Evolutionary conservation across 2,329 filamentous ascomycete genomes (phyloP).

Genomic region (Ceratocystis destructans): DNA sequence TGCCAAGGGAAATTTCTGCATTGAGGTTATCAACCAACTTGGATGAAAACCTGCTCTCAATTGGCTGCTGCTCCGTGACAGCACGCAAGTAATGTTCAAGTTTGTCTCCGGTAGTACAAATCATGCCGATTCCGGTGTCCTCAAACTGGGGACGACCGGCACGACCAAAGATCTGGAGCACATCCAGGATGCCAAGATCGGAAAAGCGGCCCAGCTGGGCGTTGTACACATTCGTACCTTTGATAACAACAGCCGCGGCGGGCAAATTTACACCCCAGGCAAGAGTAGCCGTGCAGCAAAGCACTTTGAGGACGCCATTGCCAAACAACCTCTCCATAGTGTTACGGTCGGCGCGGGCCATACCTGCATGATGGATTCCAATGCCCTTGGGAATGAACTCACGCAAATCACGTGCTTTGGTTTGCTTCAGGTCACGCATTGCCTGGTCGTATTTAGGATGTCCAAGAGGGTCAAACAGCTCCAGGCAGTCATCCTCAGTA

Average conservation of each 20-base stretch:
- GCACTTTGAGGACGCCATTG: constrained; percentile 85
- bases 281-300: constrained; percentile 94
- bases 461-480: constrained; percentile 67
- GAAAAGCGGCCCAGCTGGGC: constrained; percentile 93
- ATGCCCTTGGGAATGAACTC: constrained; percentile 84
- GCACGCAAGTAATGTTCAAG: constrained; percentile 81
- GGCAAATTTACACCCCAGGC: constrained; percentile 99
- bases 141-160: constrained; percentile 96
- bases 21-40: constrained; percentile 95
- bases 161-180: constrained; percentile 95
- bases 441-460: constrained; percentile 73
- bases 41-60: constrained; percentile 89
- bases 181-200: constrained; percentile 89
- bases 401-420: constrained; percentile 71
- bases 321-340: constrained; percentile 86
- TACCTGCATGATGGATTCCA: constrained; percentile 91
- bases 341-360: constrained; percentile 88
- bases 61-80: constrained; percentile 89
- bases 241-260: constrained; percentile 92
- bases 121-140: constrained; percentile 95
- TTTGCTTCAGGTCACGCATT: constrained; percentile 70
- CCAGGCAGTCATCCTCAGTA: constrained; percentile 59
- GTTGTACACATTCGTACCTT: constrained; percentile 94
- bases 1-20: constrained; percentile 83
- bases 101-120: constrained; percentile 92